A percentile compares a stretch with the other conserved stretches of the same genome.
Conservation (phyloP, 2,329 filamentous ascomycete genomes). For the Talaromyces amestolkiae region DNA sequence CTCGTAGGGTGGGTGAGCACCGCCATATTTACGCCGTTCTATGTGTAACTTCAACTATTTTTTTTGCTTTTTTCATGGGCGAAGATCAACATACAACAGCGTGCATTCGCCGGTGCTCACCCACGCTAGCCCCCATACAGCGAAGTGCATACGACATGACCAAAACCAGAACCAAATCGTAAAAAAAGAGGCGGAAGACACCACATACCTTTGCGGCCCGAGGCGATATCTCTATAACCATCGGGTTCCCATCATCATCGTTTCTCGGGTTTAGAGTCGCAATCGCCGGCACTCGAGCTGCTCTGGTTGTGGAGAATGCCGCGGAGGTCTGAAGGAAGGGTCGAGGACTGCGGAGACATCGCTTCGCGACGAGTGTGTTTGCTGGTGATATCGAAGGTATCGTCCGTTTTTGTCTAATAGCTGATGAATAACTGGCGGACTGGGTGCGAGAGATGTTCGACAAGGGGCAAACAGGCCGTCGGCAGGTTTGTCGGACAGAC, state of each 20-base stretch:
- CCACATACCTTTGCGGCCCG: constrained; percentile 70
- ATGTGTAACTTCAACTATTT: not conserved
- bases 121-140: not conserved
- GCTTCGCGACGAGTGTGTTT: not conserved
- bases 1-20: not conserved
- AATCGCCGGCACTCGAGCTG: constrained; percentile 42
- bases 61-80: too few species aligned
- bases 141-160: not conserved
- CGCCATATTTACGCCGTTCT: not conserved
- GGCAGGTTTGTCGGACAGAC: not conserved
- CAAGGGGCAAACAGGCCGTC: not conserved
- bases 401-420: not conserved
- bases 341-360: constrained; percentile 1
- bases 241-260: constrained; percentile 80
- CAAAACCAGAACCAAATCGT: not conserved
- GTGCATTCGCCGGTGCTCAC: not conserved
- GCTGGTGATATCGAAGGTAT: not conserved
- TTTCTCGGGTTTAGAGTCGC: constrained; percentile 64
- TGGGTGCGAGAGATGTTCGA: constrained; percentile 19
- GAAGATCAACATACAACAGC: not conserved
- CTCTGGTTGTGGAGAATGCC: constrained; percentile 36
- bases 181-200: not conserved
- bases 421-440: constrained; percentile 20
- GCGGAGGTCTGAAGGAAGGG: constrained; percentile 24
- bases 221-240: constrained; percentile 78